Evolutionary conservation across 2,329 filamentous ascomycete species (phyloP), one percentile per base, ranked within the genome.

Genomic region (Lecanicillium sp.): DNA sequence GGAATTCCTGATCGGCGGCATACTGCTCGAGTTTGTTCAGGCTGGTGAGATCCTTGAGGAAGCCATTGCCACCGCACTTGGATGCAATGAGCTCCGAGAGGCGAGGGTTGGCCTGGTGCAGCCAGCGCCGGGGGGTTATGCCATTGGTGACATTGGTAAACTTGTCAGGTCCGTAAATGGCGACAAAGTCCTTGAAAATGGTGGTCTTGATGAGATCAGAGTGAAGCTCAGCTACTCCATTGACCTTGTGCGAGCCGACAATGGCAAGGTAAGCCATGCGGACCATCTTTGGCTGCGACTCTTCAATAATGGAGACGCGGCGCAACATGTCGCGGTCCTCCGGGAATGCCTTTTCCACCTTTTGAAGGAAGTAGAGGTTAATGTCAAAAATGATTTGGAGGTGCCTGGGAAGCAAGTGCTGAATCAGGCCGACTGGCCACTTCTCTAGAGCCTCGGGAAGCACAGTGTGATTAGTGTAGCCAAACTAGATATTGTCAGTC

Each of bases 121-220:
- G 71, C 92, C 92, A 98, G 57, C 92, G 78, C 53, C 92, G 78
- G 9, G 92, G 92, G 1, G 92, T 98, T 58, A 98, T 94, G 43
- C 92, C 92, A 60, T 98, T 98, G 48, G 92, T 98, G 47, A 98
- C 90, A 53, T 98, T 98, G 42, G 86, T 94, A 64, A 98, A 98
- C 63, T 95, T 95, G 72, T 98, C 92, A 0, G 83, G 83, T 3
- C 92, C 92, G 53, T 92, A 98, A 48, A 98, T 86, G 51, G 79
- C 75, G 43, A 98, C 90, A 62, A 98, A 98, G 61, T 98, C 92
- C 63, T 92, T 95, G 78, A 98, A 96, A 51, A 98, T 94, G n/a
- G 92, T 98, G 0, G 89, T 94, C 70, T 92, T 92, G 70, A 98
- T 95, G 42, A 98, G 72, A 57, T 98, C 92, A 1, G 92, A 98